A percentile compares a stretch with the other conserved stretches of the same genome.
These are phyloP conservation scores for Corchorus olitorius DNA, from an alignment of 345 rosid genomes.

Conservation along the genomic window DNA sequence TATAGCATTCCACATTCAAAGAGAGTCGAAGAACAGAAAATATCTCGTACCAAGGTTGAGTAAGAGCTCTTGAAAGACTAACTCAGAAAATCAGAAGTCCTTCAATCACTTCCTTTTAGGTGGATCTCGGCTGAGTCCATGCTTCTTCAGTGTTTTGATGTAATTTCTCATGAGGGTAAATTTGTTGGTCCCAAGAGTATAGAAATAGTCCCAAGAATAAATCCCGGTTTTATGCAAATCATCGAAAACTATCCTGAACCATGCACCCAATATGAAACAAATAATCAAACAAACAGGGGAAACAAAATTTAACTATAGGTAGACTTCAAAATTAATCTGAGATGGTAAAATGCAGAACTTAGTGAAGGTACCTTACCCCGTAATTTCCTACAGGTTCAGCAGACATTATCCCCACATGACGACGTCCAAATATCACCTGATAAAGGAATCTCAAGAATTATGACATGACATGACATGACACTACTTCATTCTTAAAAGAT, in stretches of 20 bases:
- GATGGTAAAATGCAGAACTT: background rate
- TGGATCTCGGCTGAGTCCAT: constrained; percentile 88
- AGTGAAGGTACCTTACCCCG: constrained; percentile 76
- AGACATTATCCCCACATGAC: constrained; percentile 93
- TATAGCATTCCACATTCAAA: background rate
- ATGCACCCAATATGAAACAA: constrained; percentile 7
- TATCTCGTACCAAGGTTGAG: background rate
- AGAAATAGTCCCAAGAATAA: constrained; percentile 86
- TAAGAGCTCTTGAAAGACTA: background rate
- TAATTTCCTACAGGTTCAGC: constrained; percentile 95
- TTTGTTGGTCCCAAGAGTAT: constrained; percentile 83
- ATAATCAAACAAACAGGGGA: background rate
- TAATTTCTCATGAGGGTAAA: constrained; percentile 77
- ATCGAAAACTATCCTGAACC: constrained; percentile 78
- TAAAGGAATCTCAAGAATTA: constrained; percentile 16
- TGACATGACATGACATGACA: background rate
- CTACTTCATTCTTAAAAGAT: background rate
- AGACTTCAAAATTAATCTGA: background rate
- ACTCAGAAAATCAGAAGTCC: constrained; percentile 6
- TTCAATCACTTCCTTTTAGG: constrained; percentile 43
- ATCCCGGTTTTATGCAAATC: constrained; percentile 97
- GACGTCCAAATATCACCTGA: constrained; percentile 87
- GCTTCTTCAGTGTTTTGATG: constrained; percentile 73
- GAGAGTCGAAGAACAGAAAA: background rate
- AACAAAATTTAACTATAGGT: background rate